Evolutionary conservation across 495 filamentous ascomycete species (phyloP), one percentile per base, ranked within the genome.

Genomic region (Talaromyces nanjingensis): DNA sequence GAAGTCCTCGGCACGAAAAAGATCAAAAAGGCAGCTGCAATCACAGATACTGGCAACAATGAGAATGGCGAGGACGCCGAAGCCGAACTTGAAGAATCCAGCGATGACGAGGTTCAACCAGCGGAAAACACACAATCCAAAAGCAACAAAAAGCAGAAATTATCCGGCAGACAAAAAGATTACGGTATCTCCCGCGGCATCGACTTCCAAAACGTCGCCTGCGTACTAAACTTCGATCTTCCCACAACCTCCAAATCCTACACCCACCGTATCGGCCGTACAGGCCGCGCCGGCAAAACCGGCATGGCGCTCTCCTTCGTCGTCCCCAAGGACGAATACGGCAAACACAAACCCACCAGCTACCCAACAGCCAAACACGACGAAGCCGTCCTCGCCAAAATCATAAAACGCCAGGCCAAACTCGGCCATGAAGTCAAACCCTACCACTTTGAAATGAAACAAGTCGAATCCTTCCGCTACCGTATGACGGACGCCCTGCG

Each of bases 261-360:
- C 71, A 94, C 87, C 16, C 94, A 99, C 76, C 89, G 94, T 58
- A 94, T 98, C 72, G 94, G 94, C 37, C 87, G 94, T 25, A 99
- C 94, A 1, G 94, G 91, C 14, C 84, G 94, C 47, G 96, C 92
- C 6, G 93, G 92, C 1, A 88, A 92, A 64, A 85, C 89, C 1
- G 94, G 94, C 34, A 98, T 96, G 82, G 92, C 94, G 0, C 83
- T 99, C n/a, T 96, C 91, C 14, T 96, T 99, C 71, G 87, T 96
- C 39, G 76, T 99, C 22, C 94, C 96, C 18, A 78, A 84, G 34
- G 87, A 90, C 3, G 83, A 88, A 9, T 93, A 86, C 69, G 86
- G 88, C 42, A 97, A 96, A 70, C 93, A 97, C 75, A 91, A 90
- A 69, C 86, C 91, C n/a, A 97, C 92, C 5, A 85, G 81, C 47